These are phyloP conservation scores for Phalaenopsis equestris DNA, from an alignment of 106 monocot species.

Conservation along the genomic window DNA sequence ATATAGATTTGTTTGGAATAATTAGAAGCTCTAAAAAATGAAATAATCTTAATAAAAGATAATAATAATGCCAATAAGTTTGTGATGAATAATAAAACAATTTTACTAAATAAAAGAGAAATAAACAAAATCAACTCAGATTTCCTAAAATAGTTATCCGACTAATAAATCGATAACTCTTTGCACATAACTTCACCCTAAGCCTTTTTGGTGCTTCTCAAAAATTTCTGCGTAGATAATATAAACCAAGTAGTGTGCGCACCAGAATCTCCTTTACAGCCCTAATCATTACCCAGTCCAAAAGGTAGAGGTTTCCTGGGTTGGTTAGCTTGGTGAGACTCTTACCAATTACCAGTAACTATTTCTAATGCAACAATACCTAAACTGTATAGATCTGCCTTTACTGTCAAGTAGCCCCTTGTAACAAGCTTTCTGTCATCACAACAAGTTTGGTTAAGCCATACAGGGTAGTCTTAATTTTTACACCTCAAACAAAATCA, in stretches of 20 bases:
- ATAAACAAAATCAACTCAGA: not conserved
- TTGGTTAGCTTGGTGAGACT: too few species aligned
- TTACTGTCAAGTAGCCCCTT: too few species aligned
- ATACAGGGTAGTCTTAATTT: too few species aligned
- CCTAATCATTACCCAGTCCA: not conserved
- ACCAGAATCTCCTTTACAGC: not conserved
- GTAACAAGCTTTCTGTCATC: too few species aligned
- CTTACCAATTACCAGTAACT: not conserved
- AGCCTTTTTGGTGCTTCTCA: not conserved
- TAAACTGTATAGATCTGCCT: too few species aligned
- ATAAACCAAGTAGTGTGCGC: not conserved
- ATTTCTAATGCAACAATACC: not conserved
- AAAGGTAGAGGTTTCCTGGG: too few species aligned
- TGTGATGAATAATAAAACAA: not conserved
- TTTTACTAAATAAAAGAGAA: not conserved
- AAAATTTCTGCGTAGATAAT: not conserved
- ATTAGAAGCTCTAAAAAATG: not conserved
- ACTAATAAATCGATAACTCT: not conserved
- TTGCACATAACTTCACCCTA: not conserved
- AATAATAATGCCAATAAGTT: not conserved
- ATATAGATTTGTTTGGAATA: not conserved
- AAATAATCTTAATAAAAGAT: not conserved
- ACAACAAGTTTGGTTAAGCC: too few species aligned
- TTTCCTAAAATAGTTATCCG: not conserved
- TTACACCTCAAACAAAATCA: too few species aligned